A percentile compares a stretch with the other conserved stretches of the same genome.
These are phyloP conservation scores for Trametes cinnabarina DNA, from an alignment of 768 basidiomycete species.

Conservation along the genomic window DNA sequence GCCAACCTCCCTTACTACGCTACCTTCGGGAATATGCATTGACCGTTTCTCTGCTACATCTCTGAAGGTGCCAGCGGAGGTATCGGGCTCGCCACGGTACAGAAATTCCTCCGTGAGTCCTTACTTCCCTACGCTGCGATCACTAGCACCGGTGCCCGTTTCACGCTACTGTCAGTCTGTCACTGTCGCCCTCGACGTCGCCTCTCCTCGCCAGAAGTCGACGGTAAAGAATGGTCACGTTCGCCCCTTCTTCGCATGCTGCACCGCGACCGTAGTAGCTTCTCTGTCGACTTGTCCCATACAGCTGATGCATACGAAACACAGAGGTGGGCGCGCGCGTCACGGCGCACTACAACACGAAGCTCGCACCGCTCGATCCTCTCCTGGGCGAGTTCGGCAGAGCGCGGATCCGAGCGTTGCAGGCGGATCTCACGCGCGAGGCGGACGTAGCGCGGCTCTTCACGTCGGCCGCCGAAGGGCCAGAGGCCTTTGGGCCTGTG, in stretches of 20 bases:
- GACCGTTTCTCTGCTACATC: too few relatives aligned
- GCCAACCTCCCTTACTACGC: not conserved
- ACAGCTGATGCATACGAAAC: not conserved
- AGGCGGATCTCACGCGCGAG: constrained; percentile 63
- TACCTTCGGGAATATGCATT: too few relatives aligned
- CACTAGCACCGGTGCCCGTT: not conserved
- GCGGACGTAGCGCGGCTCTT: constrained; percentile 52
- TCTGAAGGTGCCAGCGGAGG: constrained; percentile 74
- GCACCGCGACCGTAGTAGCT: too few relatives aligned
- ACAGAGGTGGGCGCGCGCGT: constrained; percentile 70
- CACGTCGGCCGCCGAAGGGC: constrained; percentile 27
- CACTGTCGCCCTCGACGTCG: too few relatives aligned
- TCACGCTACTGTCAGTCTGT: not conserved
- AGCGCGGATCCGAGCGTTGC: constrained; percentile 33
- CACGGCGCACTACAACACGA: constrained; percentile 69
- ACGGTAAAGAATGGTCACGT: too few relatives aligned
- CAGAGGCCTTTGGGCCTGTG: constrained; percentile 44
- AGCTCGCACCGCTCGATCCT: constrained; percentile 39
- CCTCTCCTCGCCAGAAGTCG: too few relatives aligned
- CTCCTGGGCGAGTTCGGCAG: constrained; percentile 40
- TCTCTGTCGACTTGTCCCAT: not conserved
- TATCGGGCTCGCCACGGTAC: constrained; percentile 64
- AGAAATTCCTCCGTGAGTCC: constrained; percentile 52
- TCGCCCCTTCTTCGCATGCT: too few relatives aligned
- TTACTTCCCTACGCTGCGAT: not conserved